Evolutionary conservation across 352 stramenopile species (phyloP), one percentile per base, ranked within the genome.

Genomic region (Globisporangium polare): DNA sequence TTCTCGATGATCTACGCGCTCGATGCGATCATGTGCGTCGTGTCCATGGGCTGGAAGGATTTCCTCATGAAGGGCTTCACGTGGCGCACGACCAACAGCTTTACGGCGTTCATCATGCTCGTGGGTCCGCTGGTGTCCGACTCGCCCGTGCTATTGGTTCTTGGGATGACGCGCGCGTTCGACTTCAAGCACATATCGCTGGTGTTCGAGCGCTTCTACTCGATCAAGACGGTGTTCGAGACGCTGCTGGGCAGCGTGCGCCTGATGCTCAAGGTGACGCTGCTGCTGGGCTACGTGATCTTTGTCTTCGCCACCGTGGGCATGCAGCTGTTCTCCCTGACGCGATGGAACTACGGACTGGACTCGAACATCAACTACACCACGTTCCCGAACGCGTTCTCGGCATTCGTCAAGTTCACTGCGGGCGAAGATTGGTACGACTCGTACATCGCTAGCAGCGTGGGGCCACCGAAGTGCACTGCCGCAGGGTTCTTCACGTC

Each of bases 11-110:
- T 94, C 8, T 94, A 94, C 68, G 80, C 80, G 0, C 67, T 90
- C 15, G 86, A 94, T 33, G 82, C 86, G 4, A 72, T 75, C 5
- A 74, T 91, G 60, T 79, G 73, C 35, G 75, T 93, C 45, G 75
- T 87, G 9, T 86, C 83, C 0, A 83, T 91, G 42, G 86, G 86
- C 18, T 90, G 83, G 78, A 77, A 74, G 43, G 86, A 92, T 43
- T 94, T 94, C 27, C 58, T 94, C 20, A 89, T 92, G 79, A 92
- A 90, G 68, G 80, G 83, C 0, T 92, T 92, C 54, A 92, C 83
- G 10, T 92, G 83, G 80, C 70, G 83, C 29, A 92, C 83, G 0
- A 78, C 82, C 15, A 92, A 92, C 46, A 88, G 71, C 59, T 68
- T 83, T 15, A 90, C 83, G 13, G 80, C 83, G 1, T 90, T 92